Evolutionary conservation across 345 rosid species (phyloP).

Genomic region (Hirschfeldia incana): DNA sequence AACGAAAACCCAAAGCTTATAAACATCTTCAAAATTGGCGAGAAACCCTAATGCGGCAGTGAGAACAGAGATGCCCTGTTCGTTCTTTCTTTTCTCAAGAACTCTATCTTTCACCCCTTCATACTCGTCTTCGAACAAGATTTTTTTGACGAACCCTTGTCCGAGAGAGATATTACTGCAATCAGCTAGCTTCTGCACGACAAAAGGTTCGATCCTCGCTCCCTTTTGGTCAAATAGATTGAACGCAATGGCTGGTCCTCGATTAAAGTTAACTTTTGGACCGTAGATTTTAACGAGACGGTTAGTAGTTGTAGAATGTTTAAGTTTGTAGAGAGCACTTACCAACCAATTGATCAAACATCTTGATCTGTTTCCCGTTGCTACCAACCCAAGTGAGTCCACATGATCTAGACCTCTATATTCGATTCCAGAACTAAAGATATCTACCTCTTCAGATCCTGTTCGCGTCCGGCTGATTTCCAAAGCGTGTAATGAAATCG

Average conservation of each 20-base stretch:
- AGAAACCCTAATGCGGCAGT: constrained; percentile 80
- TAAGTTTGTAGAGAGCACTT: constrained; percentile 72
- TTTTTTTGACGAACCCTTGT: constrained; percentile 62
- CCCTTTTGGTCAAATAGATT: constrained; percentile 84
- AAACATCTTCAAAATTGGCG: constrained; percentile 73
- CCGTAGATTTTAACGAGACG: constrained; percentile 75
- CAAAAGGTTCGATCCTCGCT: constrained; percentile 69
- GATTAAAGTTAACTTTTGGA: constrained; percentile 74
- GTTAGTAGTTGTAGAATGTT: constrained; percentile 51
- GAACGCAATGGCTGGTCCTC: constrained; percentile 89
- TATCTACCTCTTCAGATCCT: constrained; percentile 35
- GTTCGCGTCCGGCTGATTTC: constrained; percentile 24
- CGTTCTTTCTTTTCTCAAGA: constrained; percentile 47
- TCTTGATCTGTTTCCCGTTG: constrained; percentile 69
- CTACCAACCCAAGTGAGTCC: constrained; percentile 63
- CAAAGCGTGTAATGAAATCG: constrained; percentile 36
- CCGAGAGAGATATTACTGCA: constrained; percentile 71
- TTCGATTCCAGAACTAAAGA: constrained; percentile 31
- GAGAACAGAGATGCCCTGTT: constrained; percentile 59
- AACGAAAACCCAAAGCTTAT: constrained; percentile 82
- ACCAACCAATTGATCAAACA: constrained; percentile 92
- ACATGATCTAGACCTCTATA: constrained; percentile 76
- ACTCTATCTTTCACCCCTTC: constrained; percentile 53
- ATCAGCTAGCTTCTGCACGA: constrained; percentile 90
- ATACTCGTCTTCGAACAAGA: constrained; percentile 61